Evolutionary conservation across 2,329 filamentous ascomycete species (phyloP).

Genomic region (Xenoacremonium recifei): DNA sequence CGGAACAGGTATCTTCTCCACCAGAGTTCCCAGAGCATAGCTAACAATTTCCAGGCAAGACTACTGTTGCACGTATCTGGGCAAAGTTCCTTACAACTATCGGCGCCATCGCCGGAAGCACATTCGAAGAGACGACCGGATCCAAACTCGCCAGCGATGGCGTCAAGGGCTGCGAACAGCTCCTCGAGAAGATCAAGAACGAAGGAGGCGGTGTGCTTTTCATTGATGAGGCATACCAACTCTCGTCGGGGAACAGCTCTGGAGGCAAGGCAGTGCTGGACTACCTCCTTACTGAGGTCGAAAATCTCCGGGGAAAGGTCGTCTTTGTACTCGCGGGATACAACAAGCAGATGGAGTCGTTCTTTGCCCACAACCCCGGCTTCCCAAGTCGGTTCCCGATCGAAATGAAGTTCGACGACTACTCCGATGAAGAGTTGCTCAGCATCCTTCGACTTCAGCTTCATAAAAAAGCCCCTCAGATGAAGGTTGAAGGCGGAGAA

Average conservation of each 20-base stretch:
- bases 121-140: conserved; percentile 67
- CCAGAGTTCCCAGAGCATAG: background rate
- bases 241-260: conserved; percentile 56
- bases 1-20: conserved; percentile 58
- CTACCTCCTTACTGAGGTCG: conserved; percentile 69
- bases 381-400: conserved; percentile 68
- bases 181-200: conserved; percentile 48
- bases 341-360: conserved; percentile 70
- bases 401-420: conserved; percentile 67
- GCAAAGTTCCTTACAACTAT: conserved; percentile 62
- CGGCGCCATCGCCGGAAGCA: conserved; percentile 58
- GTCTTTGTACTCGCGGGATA: conserved; percentile 75
- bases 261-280: conserved; percentile 66
- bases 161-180: conserved; percentile 53
- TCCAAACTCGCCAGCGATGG: conserved; percentile 63
- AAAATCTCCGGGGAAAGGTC: conserved; percentile 67
- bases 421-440: conserved; percentile 62
- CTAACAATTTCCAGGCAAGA: conserved; percentile 50
- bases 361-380: conserved; percentile 73
- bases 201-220: conserved; percentile 68
- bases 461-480: conserved; percentile 51
- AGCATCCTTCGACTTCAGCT: conserved; percentile 58
- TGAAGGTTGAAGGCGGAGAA: conserved; percentile 59
- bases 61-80: conserved; percentile 71
- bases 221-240: conserved; percentile 78